A percentile compares a stretch with the other conserved stretches of the same genome.
These are phyloP conservation scores for Hypoxylon sp. DNA, from an alignment of 2,329 filamentous ascomycete genomes.

Conservation along the genomic window DNA sequence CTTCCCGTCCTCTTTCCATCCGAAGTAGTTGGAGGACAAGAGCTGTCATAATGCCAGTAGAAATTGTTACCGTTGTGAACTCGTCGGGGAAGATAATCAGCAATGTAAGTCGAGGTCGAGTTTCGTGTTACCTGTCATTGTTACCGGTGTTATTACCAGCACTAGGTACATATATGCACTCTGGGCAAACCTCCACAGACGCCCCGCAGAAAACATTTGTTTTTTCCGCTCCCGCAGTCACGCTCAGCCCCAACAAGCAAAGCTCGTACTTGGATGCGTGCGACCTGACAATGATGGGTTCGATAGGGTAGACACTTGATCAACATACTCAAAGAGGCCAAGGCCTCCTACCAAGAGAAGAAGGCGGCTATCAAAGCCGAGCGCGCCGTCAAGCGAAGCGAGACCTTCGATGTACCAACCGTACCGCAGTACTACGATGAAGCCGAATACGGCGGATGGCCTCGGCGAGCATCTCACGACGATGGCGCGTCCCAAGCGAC, in stretches of 20 bases:
- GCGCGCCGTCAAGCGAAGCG: conserved; percentile 70
- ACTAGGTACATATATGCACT: conserved; percentile 12
- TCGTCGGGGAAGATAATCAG: conserved; percentile 55
- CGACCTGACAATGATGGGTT: conserved; percentile 28
- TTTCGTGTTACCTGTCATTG: conserved; percentile 13
- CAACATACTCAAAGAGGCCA: conserved; percentile 92
- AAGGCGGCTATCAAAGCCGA: conserved; percentile 85
- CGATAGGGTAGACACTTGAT: conserved; percentile 88
- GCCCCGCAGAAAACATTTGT: conserved; percentile 35
- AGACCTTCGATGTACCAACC: conserved; percentile 64
- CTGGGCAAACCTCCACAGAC: conserved; percentile 16
- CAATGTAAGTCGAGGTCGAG: conserved; percentile 51
- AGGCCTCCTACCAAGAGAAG: conserved; percentile 87
- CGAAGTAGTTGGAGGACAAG: conserved; percentile 29
- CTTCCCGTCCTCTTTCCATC: conserved; percentile 20
- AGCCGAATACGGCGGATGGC: conserved; percentile 49
- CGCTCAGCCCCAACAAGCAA: conserved; percentile 2
- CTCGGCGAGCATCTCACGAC: conserved; percentile 51
- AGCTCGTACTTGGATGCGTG: conserved; percentile 3
- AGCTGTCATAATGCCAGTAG: conserved; percentile 48
- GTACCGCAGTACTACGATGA: conserved; percentile 53
- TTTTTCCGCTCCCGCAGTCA: conserved; percentile 8
- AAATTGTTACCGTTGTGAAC: conserved; percentile 54
- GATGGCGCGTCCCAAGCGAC: conserved; percentile 58
- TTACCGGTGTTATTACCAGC: conserved; percentile 10